Evolutionary conservation across 2,329 filamentous ascomycete species (phyloP).

Genomic region (Cladosporium sp.): DNA sequence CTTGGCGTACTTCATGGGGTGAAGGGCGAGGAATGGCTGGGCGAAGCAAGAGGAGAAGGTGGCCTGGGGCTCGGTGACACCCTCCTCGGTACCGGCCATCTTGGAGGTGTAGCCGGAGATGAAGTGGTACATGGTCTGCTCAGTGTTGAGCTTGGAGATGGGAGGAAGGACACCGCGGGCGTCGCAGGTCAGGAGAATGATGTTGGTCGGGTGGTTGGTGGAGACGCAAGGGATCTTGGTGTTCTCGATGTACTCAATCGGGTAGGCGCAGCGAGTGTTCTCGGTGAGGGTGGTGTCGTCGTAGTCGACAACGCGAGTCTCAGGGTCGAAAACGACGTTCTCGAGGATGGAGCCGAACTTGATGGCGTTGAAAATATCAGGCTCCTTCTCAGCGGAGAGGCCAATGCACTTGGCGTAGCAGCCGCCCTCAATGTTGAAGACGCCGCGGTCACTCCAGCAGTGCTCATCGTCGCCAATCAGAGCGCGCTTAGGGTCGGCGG

Average conservation of each 20-base stretch:
- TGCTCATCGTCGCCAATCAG: conserved; percentile 99
- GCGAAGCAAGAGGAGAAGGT: conserved; percentile 99
- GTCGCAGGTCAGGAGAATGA: conserved; percentile 96
- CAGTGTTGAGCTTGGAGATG: conserved; percentile 90
- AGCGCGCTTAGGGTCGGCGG: conserved; percentile 90
- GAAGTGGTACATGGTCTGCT: conserved; percentile 99
- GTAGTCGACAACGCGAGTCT: conserved; percentile 87
- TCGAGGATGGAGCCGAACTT: conserved; percentile 94
- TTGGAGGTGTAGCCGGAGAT: conserved; percentile 99
- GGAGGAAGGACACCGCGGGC: conserved; percentile 94
- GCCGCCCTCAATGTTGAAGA: conserved; percentile 99
- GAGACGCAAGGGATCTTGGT: conserved; percentile 97
- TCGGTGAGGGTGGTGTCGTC: conserved; percentile 92
- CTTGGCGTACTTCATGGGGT: conserved; percentile 97
- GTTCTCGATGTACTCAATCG: conserved; percentile 98
- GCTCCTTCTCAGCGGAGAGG: conserved; percentile 96
- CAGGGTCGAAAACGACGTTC: conserved; percentile 95
- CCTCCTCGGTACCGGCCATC: conserved; percentile 98
- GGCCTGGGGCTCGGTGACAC: conserved; percentile 92
- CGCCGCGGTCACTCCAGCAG: conserved; percentile 94
- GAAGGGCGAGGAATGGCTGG: conserved; percentile 95
- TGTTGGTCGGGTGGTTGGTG: conserved; percentile 85
- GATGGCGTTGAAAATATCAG: conserved; percentile 94
- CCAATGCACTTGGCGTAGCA: conserved; percentile 99
- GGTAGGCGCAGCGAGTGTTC: conserved; percentile 97